phyloP scores from a whole-genome alignment of 2,329 filamentous ascomycete species.

The Trichophyton schoenleinii region DNA sequence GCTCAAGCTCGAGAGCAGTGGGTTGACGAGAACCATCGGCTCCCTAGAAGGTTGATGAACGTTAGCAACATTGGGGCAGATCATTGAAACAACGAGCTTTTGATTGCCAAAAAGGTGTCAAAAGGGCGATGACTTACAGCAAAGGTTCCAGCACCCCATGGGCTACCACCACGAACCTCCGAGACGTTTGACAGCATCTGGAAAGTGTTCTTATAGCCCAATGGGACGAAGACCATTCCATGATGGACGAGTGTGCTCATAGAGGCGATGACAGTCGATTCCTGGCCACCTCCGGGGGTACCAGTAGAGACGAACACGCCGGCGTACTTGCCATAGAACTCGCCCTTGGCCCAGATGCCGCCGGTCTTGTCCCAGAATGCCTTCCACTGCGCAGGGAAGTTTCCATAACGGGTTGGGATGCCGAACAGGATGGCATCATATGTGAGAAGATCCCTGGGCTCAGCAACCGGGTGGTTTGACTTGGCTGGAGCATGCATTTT shows the following conservation, averaged over 20 bases:
- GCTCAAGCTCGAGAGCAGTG: constrained; percentile 56
- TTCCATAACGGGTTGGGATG: constrained; percentile 91
- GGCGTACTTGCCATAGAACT: constrained; percentile 75
- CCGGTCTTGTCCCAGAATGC: constrained; percentile 74
- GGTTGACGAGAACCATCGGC: constrained; percentile 78
- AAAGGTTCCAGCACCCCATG: constrained; percentile 94
- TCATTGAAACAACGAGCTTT: not conserved
- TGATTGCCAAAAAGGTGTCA: not conserved
- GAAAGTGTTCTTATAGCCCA: constrained; percentile 80
- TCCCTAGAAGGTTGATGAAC: constrained; percentile 24
- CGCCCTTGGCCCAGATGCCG: constrained; percentile 65
- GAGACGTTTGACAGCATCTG: constrained; percentile 53
- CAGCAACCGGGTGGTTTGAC: constrained; percentile 51
- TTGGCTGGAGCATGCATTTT: constrained; percentile 90
- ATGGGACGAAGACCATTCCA: constrained; percentile 90
- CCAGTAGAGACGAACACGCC: constrained; percentile 86
- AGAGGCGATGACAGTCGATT: constrained; percentile 66
- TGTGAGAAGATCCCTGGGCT: constrained; percentile 48
- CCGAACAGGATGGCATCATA: constrained; percentile 90
- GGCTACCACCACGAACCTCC: constrained; percentile 73
- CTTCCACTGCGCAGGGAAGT: constrained; percentile 96
- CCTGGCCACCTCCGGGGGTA: constrained; percentile 77
- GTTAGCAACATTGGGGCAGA: constrained; percentile 6
- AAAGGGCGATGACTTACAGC: constrained; percentile 39
- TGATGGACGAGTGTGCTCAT: constrained; percentile 86